These are phyloP conservation scores for Bruguiera sexangula DNA, from an alignment of 345 rosid species.

Conservation along the genomic window DNA sequence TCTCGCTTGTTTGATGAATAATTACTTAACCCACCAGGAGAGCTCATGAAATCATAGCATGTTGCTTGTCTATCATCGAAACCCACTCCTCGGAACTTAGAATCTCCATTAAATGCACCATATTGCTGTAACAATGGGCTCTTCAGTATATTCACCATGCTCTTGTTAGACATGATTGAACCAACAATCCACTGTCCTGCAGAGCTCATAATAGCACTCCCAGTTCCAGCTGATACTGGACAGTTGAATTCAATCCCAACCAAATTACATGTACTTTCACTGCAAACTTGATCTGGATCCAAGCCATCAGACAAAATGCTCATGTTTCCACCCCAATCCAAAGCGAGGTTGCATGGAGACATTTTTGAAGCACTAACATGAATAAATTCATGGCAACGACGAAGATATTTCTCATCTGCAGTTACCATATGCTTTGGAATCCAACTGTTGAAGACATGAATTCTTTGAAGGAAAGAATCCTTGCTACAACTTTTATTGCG, in stretches of 20 bases:
- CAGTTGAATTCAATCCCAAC: conserved; percentile 50
- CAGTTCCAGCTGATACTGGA: conserved; percentile 44
- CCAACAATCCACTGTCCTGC: conserved; percentile 50
- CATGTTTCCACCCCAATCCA: conserved; percentile 36
- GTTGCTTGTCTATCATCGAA: conserved; percentile 33
- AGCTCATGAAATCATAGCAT: conserved; percentile 34
- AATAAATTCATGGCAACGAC: conserved; percentile 64
- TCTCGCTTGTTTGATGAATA: conserved; percentile 28
- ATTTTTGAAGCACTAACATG: conserved; percentile 52
- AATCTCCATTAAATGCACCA: conserved; percentile 39
- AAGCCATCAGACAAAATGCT: conserved; percentile 33
- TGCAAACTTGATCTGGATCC: conserved; percentile 25
- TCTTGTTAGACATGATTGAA: conserved; percentile 70
- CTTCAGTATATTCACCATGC: conserved; percentile 56
- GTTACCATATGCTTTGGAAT: conserved; percentile 71
- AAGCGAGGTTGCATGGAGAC: conserved; percentile 38
- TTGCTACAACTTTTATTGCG: conserved; percentile 43
- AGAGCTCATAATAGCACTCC: conserved; percentile 44
- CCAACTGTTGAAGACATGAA: conserved; percentile 43
- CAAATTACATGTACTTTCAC: conserved; percentile 32
- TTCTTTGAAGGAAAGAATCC: conserved; percentile 43
- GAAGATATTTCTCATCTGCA: conserved; percentile 73
- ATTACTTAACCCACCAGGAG: conserved; percentile 35
- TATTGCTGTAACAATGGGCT: conserved; percentile 52
- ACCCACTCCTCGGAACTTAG: conserved; percentile 23